Evolutionary conservation across 148 eudicot genomes (phyloP), one percentile per base, ranked within the genome.

Genomic region (Bassia scoparia): DNA sequence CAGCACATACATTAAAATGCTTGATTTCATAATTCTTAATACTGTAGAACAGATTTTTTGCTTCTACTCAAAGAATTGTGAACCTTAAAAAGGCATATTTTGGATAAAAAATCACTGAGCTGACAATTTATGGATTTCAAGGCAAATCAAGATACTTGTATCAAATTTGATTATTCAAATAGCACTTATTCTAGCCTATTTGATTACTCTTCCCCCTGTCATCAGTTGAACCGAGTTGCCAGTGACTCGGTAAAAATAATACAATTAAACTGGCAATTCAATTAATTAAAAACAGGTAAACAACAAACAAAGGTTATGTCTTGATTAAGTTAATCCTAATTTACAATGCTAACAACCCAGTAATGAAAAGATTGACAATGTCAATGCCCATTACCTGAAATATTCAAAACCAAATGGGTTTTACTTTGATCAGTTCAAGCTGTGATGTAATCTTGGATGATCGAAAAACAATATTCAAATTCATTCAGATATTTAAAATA

Each of bases 1-100:
- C 70, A 75, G 52, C n/a, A 75, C 9, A 75, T 44, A 46, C 1
- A 75, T 62, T 27, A 75, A 64, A 12, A 70, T 75, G 67, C 68
- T 71, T 35, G 76, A 50, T 24, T 70, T 70, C 82, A 80, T 80
- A 37, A 37, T 35, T 55, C 16, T 24, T n/a, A n/a, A n/a, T n/a
- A 37, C 41, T 24, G 29, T 11, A 14, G 61, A 17, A 11, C 15
- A 69, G 9, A 5, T 49, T 33, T 8, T 17, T 61, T 41, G 48
- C 52, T 18, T 8, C 43, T 61, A 49, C 41, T 26, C n/a, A 38
- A 29, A 27, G 37, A 48, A 49, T 7, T 33, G 7, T 46, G 33
- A 34, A 7, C 55, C 7, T 38, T 2, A 59, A 35, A 27, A 65
- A 26, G 14, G 46, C 48, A 69, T 52, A 31, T 12, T n/a, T n/a